Percentiles rank a stretch among this genome's conserved stretches.
Conservation (phyloP, 495 filamentous ascomycete genomes). For the Podospora tetraspora region DNA sequence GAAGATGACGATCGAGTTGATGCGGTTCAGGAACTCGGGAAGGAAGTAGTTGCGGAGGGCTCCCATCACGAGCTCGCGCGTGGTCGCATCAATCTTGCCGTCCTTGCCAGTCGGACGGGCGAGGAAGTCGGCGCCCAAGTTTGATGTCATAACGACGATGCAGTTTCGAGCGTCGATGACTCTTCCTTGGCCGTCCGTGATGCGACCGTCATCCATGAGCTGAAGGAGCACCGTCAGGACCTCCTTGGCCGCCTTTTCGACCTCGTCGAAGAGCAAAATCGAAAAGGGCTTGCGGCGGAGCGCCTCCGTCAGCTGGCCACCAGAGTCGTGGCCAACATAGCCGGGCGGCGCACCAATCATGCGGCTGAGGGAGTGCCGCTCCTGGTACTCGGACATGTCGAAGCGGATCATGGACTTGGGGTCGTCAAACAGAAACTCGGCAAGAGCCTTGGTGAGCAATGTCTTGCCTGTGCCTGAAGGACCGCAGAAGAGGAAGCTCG, state of each 20-base stretch:
- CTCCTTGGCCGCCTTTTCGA: slow-evolving; percentile 98
- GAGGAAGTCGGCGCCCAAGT: slow-evolving; percentile 92
- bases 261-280: slow-evolving; percentile 95
- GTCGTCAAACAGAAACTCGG: slow-evolving; percentile 97
- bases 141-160: slow-evolving; percentile 98
- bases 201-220: slow-evolving; percentile 97
- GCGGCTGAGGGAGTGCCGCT: slow-evolving; percentile 88
- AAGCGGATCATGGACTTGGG: slow-evolving; percentile 97
- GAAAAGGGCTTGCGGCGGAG: slow-evolving; percentile 93
- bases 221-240: slow-evolving; percentile 93
- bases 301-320: slow-evolving; percentile 90
- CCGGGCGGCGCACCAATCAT: slow-evolving; percentile 98
- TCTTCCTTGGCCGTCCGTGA: slow-evolving; percentile 94
- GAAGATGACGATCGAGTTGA: slow-evolving; percentile 94
- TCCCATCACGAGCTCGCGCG: slow-evolving; percentile 80
- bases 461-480: slow-evolving; percentile 98
- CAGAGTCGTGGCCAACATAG: slow-evolving; percentile 94
- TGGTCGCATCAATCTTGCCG: slow-evolving; percentile 82
- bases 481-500: slow-evolving; percentile 97
- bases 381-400: slow-evolving; percentile 99
- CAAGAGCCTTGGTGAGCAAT: slow-evolving; percentile 88
- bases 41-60: slow-evolving; percentile 92
- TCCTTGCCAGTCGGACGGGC: slow-evolving; percentile 67
- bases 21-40: slow-evolving; percentile 96
- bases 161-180: slow-evolving; percentile 94